These are phyloP conservation scores for Talaromyces albobiverticillius DNA, from an alignment of 2,329 filamentous ascomycete species.

Conservation along the genomic window DNA sequence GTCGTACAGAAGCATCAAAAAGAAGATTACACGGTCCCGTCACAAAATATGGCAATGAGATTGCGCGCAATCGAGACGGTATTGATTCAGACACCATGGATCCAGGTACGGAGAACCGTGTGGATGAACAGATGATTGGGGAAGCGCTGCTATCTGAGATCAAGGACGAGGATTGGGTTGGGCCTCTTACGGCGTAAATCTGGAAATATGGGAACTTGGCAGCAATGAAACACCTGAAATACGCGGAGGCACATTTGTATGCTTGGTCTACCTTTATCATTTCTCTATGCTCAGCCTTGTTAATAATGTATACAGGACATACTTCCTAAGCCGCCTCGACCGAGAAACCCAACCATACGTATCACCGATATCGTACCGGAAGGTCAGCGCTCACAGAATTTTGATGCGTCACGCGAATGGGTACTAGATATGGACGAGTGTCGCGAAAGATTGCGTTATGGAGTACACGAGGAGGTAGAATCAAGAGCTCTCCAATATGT, in stretches of 20 bases:
- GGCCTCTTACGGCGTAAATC: too few species aligned
- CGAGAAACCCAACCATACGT: neutral
- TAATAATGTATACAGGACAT: conserved; percentile 15
- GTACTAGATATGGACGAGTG: neutral
- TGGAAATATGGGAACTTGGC: neutral
- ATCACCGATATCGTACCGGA: neutral
- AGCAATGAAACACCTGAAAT: neutral
- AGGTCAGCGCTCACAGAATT: neutral
- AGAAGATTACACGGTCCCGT: too few species aligned
- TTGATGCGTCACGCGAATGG: neutral
- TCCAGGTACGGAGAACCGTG: too few species aligned
- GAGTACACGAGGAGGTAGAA: neutral
- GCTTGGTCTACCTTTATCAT: neutral
- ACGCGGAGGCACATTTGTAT: neutral
- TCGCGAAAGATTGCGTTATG: neutral
- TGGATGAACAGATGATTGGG: too few species aligned
- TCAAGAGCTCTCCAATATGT: too few species aligned
- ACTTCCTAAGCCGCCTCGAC: neutral
- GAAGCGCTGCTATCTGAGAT: too few species aligned
- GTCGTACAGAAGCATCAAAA: too few species aligned
- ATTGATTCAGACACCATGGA: too few species aligned
- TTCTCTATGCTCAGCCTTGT: neutral
- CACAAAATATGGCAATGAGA: too few species aligned
- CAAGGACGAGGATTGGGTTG: too few species aligned
- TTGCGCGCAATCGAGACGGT: too few species aligned